Conservation (phyloP, 106 monocot species). For the Cymbidium sinense region DNA sequence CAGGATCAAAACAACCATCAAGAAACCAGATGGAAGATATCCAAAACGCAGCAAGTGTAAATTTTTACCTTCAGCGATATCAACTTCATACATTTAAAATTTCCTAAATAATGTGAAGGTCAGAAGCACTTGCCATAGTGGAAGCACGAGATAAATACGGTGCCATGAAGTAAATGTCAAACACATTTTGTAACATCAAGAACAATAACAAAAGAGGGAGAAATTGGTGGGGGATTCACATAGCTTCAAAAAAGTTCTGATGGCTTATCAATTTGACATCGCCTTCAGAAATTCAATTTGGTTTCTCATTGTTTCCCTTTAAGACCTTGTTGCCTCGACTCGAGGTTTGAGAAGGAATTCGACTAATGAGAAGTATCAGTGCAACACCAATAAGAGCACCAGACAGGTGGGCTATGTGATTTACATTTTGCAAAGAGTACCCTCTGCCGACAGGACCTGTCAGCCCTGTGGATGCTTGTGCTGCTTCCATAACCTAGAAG, state of each 20-base stretch:
- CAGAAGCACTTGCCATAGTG: background rate
- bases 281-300: background rate
- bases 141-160: background rate
- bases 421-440: conserved; percentile 43
- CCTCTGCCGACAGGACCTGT: conserved; percentile 27
- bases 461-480: conserved; percentile 65
- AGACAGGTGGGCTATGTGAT: conserved; percentile 87
- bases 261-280: background rate
- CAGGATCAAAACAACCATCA: no score
- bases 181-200: background rate
- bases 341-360: conserved; percentile 41
- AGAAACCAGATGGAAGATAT: no score
- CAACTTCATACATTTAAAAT: background rate
- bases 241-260: background rate
- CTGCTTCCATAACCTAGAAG: conserved; percentile 68
- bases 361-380: conserved; percentile 45
- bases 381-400: conserved; percentile 84
- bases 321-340: conserved; percentile 14
- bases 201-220: background rate
- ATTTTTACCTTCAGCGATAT: background rate
- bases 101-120: background rate
- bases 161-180: background rate
- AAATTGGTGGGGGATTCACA: background rate
- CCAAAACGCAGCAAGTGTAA: no score
- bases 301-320: conserved; percentile 29